Base-by-base conservation (phyloP, 257 asterid genomes). In the Solanum virginianum region DNA sequence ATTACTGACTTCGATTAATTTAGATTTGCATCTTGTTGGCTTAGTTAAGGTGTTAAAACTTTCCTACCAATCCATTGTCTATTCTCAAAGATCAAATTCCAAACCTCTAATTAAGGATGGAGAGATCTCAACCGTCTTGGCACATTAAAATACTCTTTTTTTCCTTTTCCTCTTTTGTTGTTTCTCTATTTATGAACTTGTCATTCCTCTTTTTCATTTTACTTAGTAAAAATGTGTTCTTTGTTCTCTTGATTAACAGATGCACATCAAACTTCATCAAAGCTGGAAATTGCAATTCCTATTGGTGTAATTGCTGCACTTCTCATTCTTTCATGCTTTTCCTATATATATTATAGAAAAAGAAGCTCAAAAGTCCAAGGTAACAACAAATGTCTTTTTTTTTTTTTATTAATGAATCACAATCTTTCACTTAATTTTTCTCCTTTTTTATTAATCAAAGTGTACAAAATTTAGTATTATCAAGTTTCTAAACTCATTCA, bases 201-300 rank as follows among this genome's bases (percentile, higher is more conserved):
- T 22, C 6, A 47, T 49, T 14, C 5, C 12, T 22, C 20, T 49
- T 29, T 29, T 11, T 74, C 41, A 20, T 75, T 49, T 75, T 75
- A 18, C 15, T 24, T 12, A 2, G 43, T 75, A 75, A 49, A 13
- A 13, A 65, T 65, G n/a, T 75, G 22, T 24, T 49, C 9, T 75
- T 75, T 75, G 62, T 15, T 14, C 32, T 71, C 56, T 71, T 45
- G 17, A 41, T 72, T 1, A 49, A 17, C 82, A 75, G 62, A 75
- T 36, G 6, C 12, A 32, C 22, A 69, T 14, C 43, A 74, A 49
- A 75, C 15, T 0, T 49, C 82, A 49, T 24, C 20, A 49, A 75
- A 75, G 82, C 82, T 75, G 43, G 49, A 49, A 75, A 15, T 75
- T 75, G 62, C 43, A 16, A 75, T 75, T 49, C 82, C 82, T 49